phyloP scores from a whole-genome alignment of 495 filamentous ascomycete genomes.

The Chlorociboria aeruginascens region DNA sequence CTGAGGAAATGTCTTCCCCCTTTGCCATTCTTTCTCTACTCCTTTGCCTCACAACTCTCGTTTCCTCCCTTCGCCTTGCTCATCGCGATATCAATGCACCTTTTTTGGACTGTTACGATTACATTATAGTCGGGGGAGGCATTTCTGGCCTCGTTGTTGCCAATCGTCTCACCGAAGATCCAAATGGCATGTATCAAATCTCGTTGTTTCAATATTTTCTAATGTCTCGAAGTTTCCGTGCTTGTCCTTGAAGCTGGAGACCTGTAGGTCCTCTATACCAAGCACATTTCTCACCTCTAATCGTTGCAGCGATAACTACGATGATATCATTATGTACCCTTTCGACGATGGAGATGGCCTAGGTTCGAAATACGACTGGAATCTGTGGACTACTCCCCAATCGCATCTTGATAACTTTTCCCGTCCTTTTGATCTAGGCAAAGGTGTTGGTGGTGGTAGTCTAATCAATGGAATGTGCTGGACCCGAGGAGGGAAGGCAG shows the following conservation, averaged over 20 bases:
- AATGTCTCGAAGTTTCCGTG: slow-evolving; percentile 23
- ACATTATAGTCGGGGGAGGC: slow-evolving; percentile 20
- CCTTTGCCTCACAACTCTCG: neutral
- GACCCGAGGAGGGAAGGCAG: slow-evolving; percentile 25
- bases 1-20: no score
- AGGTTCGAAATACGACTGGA: slow-evolving; percentile 19
- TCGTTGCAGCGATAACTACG: neutral
- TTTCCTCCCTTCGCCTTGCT: neutral
- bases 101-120: slow-evolving; percentile 4
- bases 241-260: slow-evolving; percentile 31
- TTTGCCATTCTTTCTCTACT: no score
- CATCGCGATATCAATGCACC: neutral
- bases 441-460: slow-evolving; percentile 32
- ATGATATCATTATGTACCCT: slow-evolving; percentile 4
- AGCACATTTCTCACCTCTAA: neutral
- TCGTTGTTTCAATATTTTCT: neutral
- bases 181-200: neutral
- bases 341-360: slow-evolving; percentile 7
- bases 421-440: slow-evolving; percentile 25
- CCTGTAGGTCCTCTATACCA: slow-evolving; percentile 12
- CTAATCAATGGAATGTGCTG: slow-evolving; percentile 37
- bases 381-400: slow-evolving; percentile 23
- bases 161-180: slow-evolving; percentile 24
- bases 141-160: slow-evolving; percentile 27
- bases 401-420: slow-evolving; percentile 27